Evolutionary conservation across 2,329 filamentous ascomycete genomes (phyloP).

Genomic region (Phialophora chinensis): DNA sequence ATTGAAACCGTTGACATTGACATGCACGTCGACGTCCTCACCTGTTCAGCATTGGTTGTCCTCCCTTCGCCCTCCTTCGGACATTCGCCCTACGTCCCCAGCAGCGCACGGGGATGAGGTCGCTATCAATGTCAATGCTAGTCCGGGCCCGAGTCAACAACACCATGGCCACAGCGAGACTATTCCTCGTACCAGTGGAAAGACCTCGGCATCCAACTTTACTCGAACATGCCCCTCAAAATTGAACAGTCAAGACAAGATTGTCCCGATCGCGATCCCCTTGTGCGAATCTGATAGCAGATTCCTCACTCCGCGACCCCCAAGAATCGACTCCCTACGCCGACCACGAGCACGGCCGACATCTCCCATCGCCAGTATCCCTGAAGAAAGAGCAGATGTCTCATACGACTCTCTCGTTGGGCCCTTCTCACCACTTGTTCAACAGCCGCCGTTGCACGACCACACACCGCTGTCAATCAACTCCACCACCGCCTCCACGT

Average conservation of each 20-base stretch:
- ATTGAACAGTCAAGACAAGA: background rate
- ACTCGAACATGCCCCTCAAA: background rate
- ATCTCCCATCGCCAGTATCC: background rate
- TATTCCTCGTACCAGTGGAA: background rate
- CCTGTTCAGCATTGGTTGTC: slow-evolving; percentile 18
- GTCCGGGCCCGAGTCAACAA: background rate
- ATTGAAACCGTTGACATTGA: background rate
- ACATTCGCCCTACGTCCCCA: background rate
- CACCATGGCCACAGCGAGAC: background rate
- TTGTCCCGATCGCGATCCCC: background rate
- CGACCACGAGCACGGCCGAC: background rate
- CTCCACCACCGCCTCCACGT: background rate
- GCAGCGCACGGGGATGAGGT: too few species aligned
- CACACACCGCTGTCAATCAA: background rate
- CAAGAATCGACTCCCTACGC: background rate
- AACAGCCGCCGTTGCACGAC: background rate
- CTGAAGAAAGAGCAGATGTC: background rate
- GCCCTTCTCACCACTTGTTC: background rate
- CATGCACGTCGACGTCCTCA: background rate
- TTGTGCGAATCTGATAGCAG: background rate
- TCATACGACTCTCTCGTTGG: background rate
- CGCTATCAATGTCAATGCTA: background rate
- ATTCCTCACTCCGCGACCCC: background rate
- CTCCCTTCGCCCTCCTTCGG: slow-evolving; percentile 2
- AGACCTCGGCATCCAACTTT: background rate